Base-by-base conservation (phyloP, 805 yeast species). In the Tetrapisispora pingtungensis region DNA sequence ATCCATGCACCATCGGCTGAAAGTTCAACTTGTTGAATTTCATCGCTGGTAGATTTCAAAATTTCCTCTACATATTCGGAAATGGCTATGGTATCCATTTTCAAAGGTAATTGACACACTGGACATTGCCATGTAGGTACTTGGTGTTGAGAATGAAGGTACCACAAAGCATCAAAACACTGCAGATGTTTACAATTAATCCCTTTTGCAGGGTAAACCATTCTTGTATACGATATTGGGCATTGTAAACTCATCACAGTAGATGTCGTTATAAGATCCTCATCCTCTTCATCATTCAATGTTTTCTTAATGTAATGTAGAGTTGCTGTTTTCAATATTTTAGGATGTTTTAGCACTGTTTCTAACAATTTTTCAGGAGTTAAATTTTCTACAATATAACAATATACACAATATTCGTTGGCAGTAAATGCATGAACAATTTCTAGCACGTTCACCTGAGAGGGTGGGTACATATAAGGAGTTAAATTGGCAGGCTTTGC, bases 81-180 rank as follows among this genome's bases (percentile, higher is more conserved):
- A 0, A 88, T 67, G 0, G 82, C 79, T 43, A 93, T 59, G 48
- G 80, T 81, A 14, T 73, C 72, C 14, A 79, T 66, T 1, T 68
- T 63, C 2, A 86, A 65, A 2, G 57, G 57, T 5, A 64, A 66
- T 48, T 74, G 75, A 59, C 98, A 93, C 3, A 86, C 72, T 0
- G 97, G 96, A 57, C 98, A 93, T 42, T 67, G 66, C 97, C 97
- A 90, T 0, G 84, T 76, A 0, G 96, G 83, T 0, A 84, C 77
- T 57, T 83, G 90, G 44, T 71, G 70, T 59, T 90, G 97, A 36
- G 88, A 70, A 55, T 78, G 75, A 10, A 93, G 53, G 57, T 75
- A 93, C 36, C 84, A 76, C 31, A 71, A 61, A 0, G 85, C 89
- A 63, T 93, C 98, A 60, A 89, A 86, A 58, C 97, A 89, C 55